Evolutionary conservation across 2,329 filamentous ascomycete species (phyloP).

Genomic region (Teratosphaeria destructans): DNA sequence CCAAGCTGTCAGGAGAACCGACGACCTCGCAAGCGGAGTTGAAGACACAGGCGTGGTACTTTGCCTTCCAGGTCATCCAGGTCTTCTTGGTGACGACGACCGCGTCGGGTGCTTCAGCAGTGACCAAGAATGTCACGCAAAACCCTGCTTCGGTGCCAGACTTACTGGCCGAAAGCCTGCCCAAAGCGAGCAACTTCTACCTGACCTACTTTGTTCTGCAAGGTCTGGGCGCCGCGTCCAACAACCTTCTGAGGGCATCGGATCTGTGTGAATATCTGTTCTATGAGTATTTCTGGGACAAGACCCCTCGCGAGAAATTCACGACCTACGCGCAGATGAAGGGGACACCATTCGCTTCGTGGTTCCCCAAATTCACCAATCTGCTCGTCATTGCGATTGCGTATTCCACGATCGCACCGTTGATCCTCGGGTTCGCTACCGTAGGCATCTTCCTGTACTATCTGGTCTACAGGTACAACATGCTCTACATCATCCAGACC

Average conservation of each 20-base stretch:
- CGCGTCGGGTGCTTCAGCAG: constrained; percentile 27
- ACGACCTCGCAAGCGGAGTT: constrained; percentile 36
- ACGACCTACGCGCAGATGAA: constrained; percentile 33
- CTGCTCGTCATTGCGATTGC: constrained; percentile 34
- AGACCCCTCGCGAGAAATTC: constrained; percentile 39
- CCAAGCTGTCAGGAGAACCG: constrained; percentile 25
- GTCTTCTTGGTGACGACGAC: constrained; percentile 33
- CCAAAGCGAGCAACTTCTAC: constrained; percentile 32
- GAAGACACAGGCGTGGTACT: constrained; percentile 29
- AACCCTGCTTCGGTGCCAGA: constrained; percentile 23
- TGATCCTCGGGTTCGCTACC: constrained; percentile 37
- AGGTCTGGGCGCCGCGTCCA: constrained; percentile 22
- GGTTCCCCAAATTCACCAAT: constrained; percentile 39
- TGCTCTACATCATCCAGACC: constrained; percentile 37
- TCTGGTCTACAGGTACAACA: constrained; percentile 39
- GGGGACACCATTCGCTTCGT: constrained; percentile 34
- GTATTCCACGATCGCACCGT: constrained; percentile 39
- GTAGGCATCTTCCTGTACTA: constrained; percentile 37
- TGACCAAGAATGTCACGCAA: constrained; percentile 22
- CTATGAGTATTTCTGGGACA: constrained; percentile 25
- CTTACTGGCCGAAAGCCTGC: constrained; percentile 26
- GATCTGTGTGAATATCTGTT: constrained; percentile 25
- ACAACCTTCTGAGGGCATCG: constrained; percentile 23
- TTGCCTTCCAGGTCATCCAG: constrained; percentile 32
- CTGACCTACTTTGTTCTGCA: constrained; percentile 31